These are phyloP conservation scores for Candida gorgasii DNA, from an alignment of 805 yeast species.

Conservation along the genomic window DNA sequence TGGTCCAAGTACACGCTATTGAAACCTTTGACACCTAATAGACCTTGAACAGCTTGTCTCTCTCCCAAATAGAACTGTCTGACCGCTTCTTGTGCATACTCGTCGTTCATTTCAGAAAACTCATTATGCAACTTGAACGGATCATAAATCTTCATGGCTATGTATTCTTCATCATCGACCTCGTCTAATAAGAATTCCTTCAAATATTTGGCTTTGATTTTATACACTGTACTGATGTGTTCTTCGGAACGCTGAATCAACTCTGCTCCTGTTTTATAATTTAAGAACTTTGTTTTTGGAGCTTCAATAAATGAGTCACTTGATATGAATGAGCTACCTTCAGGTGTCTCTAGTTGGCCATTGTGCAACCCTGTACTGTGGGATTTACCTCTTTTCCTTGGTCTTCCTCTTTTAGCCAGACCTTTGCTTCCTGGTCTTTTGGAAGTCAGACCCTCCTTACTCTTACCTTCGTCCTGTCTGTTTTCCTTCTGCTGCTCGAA, in stretches of 20 bases:
- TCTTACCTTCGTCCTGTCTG: too few species aligned
- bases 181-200: slow-evolving; percentile 1
- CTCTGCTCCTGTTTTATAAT: not conserved
- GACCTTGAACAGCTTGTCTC: not conserved
- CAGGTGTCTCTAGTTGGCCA: too few species aligned
- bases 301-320: too few species aligned
- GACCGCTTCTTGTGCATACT: not conserved
- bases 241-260: slow-evolving; percentile 1
- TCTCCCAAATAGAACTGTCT: not conserved
- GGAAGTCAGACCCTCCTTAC: too few species aligned
- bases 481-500: too few species aligned
- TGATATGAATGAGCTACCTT: too few species aligned
- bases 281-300: too few species aligned
- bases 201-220: slow-evolving; percentile 1
- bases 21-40: not conserved
- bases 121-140: not conserved
- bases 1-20: not conserved
- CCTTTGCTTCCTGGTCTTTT: not conserved
- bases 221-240: slow-evolving; percentile 2
- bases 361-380: too few species aligned
- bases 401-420: too few species aligned
- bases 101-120: not conserved
- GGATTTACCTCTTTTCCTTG: too few species aligned
- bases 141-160: slow-evolving; percentile 5
- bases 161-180: slow-evolving; percentile 1